phyloP scores from a whole-genome alignment of 768 basidiomycete species.

The Rhizopogon roseolus region DNA sequence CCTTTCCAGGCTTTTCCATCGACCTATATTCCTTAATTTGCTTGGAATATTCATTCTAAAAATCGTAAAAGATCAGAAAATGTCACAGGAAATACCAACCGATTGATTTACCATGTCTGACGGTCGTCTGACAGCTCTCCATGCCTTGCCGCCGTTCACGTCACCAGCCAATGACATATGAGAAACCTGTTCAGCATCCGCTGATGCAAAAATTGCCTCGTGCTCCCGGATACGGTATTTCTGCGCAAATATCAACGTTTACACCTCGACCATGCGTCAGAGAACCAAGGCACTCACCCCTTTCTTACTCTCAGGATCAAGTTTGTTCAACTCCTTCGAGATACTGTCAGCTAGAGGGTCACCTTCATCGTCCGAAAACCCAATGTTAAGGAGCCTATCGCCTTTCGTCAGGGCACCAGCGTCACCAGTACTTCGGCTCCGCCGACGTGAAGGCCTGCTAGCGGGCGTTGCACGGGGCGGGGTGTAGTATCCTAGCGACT shows the following conservation, averaged over 20 bases:
- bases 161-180: constrained; percentile 77
- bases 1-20: constrained; percentile 73
- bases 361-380: constrained; percentile 37
- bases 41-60: constrained; percentile 88
- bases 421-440: constrained; percentile 80
- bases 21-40: constrained; percentile 80
- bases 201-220: constrained; percentile 77
- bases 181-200: constrained; percentile 65
- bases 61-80: constrained; percentile 3
- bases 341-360: constrained; percentile 66
- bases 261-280: constrained; percentile 5
- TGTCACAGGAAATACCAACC: neutral
- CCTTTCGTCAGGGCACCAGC: constrained; percentile 40
- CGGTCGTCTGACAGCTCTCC: constrained; percentile 83
- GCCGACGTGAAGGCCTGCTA: constrained; percentile 53
- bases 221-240: constrained; percentile 82
- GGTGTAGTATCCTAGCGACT: constrained; percentile 30
- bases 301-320: constrained; percentile 31
- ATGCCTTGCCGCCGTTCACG: constrained; percentile 74
- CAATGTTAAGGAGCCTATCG: constrained; percentile 33
- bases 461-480: constrained; percentile 23
- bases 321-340: constrained; percentile 63
- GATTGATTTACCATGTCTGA: constrained; percentile 80
- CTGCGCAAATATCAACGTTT: constrained; percentile 27
- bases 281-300: constrained; percentile 16